Base-by-base conservation (phyloP, 345 rosid species). In the Streptanthus diversifolius region DNA sequence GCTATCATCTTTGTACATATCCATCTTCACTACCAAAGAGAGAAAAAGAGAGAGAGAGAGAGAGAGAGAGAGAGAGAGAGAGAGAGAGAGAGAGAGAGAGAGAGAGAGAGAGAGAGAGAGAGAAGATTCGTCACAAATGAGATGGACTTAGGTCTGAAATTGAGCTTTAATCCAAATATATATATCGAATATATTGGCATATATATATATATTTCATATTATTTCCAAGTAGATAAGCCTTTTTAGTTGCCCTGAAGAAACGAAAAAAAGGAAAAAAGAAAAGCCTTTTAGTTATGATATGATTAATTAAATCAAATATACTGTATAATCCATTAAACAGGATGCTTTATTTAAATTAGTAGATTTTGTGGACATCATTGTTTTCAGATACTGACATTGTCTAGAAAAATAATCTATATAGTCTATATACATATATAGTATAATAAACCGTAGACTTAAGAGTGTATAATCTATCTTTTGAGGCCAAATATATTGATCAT, bases 1-100 rank as follows among this genome's bases (percentile, higher is more conserved):
- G 63, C 78, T 76, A 76, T 85, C 84, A 73, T 83, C 91, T 77
- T 80, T 83, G 60, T 80, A 79, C 45, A 77, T 85, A 77, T 83
- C 88, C 95, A 85, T 90, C 71, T 58, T 74, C 61, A 24, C 21
- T 60, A 15, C 73, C 43, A 41, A 41, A 60, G 13, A 45, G 47
- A 27, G 39, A 41, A 53, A 25, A 35, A 33, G 12, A 25, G 24
- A 53, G n/a, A n/a, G n/a, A n/a, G n/a, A 53, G 12, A 45, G 47
- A 27, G 39, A 41, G 43, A 25, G 25, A 33, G 29, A 41, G 45
- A 43, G 25, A 59, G 30, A 32, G 59, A 6, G 47, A 58, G n/a
- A 66, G 19, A 32, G 43, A 40, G 4, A 64, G 27, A 25, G 24
- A 29, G 39, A 52, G 29, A 54, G 24, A 40, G 60, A 60, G 44